Evolutionary conservation across 1,284 basidiomycete genomes (phyloP).

Genomic region (Pseudozyma tsukubaensis): DNA sequence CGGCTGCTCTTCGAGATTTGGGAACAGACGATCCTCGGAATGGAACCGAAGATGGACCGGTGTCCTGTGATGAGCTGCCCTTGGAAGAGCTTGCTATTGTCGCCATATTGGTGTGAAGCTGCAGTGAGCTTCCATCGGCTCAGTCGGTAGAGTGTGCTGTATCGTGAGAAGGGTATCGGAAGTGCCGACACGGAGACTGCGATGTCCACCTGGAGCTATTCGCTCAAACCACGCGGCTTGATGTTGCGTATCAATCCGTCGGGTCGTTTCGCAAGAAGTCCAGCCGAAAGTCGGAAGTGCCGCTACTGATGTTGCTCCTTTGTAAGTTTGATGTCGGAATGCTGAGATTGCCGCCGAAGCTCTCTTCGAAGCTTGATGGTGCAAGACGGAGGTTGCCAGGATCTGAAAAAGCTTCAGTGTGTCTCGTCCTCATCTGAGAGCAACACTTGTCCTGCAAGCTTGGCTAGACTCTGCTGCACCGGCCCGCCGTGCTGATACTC

Average conservation of each 20-base stretch:
- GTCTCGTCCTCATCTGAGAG: no score
- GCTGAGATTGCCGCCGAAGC: no score
- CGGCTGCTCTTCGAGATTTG: constrained; percentile 12
- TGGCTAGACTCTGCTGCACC: no score
- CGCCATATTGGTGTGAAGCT: constrained; percentile 12
- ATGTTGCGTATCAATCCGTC: neutral
- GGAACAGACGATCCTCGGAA: constrained; percentile 33
- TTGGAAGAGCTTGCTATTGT: constrained; percentile 12
- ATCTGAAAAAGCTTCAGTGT: no score
- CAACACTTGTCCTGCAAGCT: no score
- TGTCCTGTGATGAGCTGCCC: constrained; percentile 13
- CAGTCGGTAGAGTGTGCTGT: neutral
- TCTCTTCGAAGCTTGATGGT: no score
- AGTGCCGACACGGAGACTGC: neutral
- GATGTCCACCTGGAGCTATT: neutral
- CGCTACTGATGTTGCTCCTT: neutral
- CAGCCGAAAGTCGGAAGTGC: neutral
- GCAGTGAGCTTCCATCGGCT: neutral
- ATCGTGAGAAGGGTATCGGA: neutral
- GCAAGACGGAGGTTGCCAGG: no score
- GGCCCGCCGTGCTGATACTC: neutral
- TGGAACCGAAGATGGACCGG: constrained; percentile 30
- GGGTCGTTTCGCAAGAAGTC: neutral
- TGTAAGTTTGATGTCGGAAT: neutral
- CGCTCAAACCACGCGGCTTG: no score